Percentiles rank a stretch among this genome's conserved stretches.
These are phyloP conservation scores for Lagenidium sp. DNA, from an alignment of 352 stramenopile genomes.

Conservation along the genomic window DNA sequence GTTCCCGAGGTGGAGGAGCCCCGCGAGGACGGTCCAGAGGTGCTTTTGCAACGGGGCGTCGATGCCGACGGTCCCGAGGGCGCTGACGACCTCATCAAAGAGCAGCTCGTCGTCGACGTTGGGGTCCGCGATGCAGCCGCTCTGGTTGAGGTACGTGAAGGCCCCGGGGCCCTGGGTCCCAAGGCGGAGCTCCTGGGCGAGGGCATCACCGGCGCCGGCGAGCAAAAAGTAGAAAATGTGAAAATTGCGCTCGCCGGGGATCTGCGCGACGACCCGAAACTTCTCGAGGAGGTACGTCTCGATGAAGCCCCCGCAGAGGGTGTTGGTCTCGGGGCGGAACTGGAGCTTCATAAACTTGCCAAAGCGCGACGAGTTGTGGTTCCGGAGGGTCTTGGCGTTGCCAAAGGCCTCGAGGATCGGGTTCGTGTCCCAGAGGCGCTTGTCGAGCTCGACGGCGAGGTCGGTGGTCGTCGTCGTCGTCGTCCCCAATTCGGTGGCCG, in stretches of 20 bases:
- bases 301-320: constrained; percentile 71
- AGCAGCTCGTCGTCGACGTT: constrained; percentile 85
- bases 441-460: constrained; percentile 73
- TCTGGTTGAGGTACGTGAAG: constrained; percentile 85
- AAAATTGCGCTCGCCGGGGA: constrained; percentile 84
- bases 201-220: constrained; percentile 50
- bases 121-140: constrained; percentile 66
- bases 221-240: constrained; percentile 91
- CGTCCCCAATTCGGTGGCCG: constrained; percentile 4
- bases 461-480: constrained; percentile 32
- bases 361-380: constrained; percentile 85
- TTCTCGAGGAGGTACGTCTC: constrained; percentile 88
- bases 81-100: constrained; percentile 78
- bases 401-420: constrained; percentile 84
- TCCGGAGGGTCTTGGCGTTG: constrained; percentile 84
- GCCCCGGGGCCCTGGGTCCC: constrained; percentile 33
- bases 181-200: constrained; percentile 52
- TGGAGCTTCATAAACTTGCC: constrained; percentile 89
- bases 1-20: constrained; percentile 78
- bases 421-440: constrained; percentile 84
- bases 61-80: constrained; percentile 71
- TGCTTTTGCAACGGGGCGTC: constrained; percentile 54
- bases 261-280: constrained; percentile 84
- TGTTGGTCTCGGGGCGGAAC: constrained; percentile 66
- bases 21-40: constrained; percentile 69